Conservation (phyloP, 2,329 filamentous ascomycete species). For the Sporothrix globosa region DNA sequence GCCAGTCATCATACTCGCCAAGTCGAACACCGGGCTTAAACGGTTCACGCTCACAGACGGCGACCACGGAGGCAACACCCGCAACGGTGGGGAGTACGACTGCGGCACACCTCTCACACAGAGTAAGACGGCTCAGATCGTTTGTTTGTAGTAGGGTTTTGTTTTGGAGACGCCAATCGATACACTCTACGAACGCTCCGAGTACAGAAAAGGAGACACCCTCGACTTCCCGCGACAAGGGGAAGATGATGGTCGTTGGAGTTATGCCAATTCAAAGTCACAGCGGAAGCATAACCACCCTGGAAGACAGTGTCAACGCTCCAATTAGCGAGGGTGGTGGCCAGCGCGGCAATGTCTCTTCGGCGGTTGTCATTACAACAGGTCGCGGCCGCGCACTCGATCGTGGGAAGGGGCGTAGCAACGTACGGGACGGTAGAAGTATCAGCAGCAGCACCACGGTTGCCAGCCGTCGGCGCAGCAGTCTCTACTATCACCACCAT, state of each 20-base stretch:
- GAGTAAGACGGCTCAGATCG: neutral
- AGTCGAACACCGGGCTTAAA: neutral
- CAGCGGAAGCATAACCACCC: neutral
- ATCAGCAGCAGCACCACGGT: slow-evolving; percentile 16
- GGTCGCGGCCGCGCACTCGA: slow-evolving; percentile 20
- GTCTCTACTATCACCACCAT: slow-evolving; percentile 26
- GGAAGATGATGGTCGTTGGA: neutral
- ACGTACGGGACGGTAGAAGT: neutral
- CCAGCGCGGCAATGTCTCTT: neutral
- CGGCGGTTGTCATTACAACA: slow-evolving; percentile 6
- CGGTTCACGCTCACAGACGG: slow-evolving; percentile 11
- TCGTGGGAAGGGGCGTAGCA: neutral
- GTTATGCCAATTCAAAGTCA: neutral
- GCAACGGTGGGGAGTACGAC: neutral
- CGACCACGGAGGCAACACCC: slow-evolving; percentile 3
- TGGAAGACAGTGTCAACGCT: neutral
- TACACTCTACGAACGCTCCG: neutral
- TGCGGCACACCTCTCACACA: no score
- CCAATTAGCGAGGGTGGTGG: neutral
- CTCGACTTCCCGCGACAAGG: neutral
- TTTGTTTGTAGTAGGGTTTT: neutral
- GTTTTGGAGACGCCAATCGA: neutral
- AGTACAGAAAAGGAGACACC: neutral
- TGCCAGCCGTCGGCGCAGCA: slow-evolving; percentile 19
- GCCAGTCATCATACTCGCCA: slow-evolving; percentile 7